phyloP scores from a whole-genome alignment of 2,329 filamentous ascomycete genomes.

The Davidsoniella australis region DNA sequence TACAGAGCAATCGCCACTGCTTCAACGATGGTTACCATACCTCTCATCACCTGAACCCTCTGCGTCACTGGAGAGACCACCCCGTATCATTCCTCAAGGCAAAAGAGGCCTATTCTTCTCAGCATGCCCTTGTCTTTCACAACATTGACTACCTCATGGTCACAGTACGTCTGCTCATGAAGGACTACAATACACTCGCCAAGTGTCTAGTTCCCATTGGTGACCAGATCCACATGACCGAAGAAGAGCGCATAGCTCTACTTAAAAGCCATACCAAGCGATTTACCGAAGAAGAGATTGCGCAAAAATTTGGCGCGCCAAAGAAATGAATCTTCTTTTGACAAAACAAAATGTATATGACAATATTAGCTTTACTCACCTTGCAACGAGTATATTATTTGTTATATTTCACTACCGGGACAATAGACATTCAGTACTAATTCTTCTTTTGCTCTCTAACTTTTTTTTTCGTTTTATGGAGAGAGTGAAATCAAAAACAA shows the following conservation, averaged over 20 bases:
- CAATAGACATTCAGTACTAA: too few relatives aligned
- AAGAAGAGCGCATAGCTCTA: conserved; percentile 45
- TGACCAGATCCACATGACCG: conserved; percentile 47
- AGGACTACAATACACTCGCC: conserved; percentile 56
- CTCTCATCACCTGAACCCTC: conserved; percentile 62
- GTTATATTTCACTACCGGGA: too few relatives aligned
- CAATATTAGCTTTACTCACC: too few relatives aligned
- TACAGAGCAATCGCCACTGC: conserved; percentile 61
- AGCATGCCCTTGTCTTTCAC: conserved; percentile 59
- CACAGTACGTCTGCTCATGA: conserved; percentile 47
- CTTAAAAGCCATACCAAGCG: conserved; percentile 45
- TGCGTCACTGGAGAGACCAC: conserved; percentile 68
- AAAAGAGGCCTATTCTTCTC: conserved; percentile 47
- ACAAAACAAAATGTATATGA: too few relatives aligned
- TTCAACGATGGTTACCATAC: conserved; percentile 76
- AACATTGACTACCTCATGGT: conserved; percentile 71
- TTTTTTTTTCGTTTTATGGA: too few relatives aligned
- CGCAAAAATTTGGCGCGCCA: conserved; percentile 29
- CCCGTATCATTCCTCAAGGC: conserved; percentile 54
- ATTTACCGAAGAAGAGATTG: conserved; percentile 50
- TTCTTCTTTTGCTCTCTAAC: too few relatives aligned
- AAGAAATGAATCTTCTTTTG: neutral
- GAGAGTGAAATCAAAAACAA: too few relatives aligned
- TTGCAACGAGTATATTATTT: too few relatives aligned
- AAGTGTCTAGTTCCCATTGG: conserved; percentile 58